Evolutionary conservation across 1,284 basidiomycete genomes (phyloP).

Genomic region (Stereum hirsutum): DNA sequence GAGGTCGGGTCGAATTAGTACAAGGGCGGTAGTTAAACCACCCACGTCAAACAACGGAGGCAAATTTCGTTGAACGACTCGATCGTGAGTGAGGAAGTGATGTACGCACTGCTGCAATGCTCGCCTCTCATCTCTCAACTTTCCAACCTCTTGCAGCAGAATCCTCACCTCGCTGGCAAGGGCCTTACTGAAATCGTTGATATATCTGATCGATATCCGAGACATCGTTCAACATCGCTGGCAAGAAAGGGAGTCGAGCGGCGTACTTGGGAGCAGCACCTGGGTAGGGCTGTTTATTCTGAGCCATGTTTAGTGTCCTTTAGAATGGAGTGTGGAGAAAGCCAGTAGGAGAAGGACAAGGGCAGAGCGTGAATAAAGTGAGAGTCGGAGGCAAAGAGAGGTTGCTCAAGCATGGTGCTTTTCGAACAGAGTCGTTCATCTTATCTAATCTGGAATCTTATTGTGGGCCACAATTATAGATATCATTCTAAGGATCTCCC

Average conservation of each 20-base stretch:
- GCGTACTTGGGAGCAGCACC: slow-evolving; percentile 1
- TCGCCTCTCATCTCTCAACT: slow-evolving; percentile 63
- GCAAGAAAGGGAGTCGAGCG: background rate
- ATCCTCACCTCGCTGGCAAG: slow-evolving; percentile 27
- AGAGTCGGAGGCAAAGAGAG: background rate
- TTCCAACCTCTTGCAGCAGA: slow-evolving; percentile 59
- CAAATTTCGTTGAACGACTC: too few relatives aligned
- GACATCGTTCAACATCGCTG: background rate
- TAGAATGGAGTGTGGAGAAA: background rate
- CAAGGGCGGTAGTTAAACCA: too few relatives aligned
- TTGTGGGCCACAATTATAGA: too few relatives aligned
- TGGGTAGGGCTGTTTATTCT: background rate
- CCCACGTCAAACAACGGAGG: too few relatives aligned
- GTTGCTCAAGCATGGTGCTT: background rate
- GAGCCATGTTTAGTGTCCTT: background rate
- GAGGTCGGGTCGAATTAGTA: too few relatives aligned
- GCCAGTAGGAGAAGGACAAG: background rate
- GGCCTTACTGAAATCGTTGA: slow-evolving; percentile 49
- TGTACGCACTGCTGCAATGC: slow-evolving; percentile 56
- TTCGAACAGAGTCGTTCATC: too few relatives aligned
- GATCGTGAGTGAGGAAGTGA: background rate
- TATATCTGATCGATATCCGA: slow-evolving; percentile 32
- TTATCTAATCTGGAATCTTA: too few relatives aligned
- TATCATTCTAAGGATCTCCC: too few relatives aligned
- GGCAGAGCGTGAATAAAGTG: background rate